phyloP scores from a whole-genome alignment of 2,329 filamentous ascomycete species.

The Hymenotorrendiella dingleyae region DNA sequence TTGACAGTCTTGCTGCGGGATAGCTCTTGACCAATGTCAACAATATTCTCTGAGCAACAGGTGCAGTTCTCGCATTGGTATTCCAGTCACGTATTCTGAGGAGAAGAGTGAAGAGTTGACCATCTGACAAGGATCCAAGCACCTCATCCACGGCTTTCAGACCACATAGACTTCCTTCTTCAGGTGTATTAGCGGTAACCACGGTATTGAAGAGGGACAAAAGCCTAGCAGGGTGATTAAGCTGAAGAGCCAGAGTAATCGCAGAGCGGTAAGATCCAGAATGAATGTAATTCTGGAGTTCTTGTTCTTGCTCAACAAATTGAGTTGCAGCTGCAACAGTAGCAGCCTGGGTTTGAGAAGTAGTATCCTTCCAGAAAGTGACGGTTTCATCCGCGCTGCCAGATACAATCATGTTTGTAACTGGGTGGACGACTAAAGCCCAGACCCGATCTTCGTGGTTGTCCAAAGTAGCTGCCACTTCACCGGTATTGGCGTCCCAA shows the following conservation, averaged over 20 bases:
- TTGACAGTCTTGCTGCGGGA: constrained; percentile 70
- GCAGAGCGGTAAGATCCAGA: constrained; percentile 86
- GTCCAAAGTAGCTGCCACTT: constrained; percentile 83
- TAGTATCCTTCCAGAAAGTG: constrained; percentile 94
- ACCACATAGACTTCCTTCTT: constrained; percentile 59
- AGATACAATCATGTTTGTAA: constrained; percentile 71
- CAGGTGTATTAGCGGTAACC: constrained; percentile 51
- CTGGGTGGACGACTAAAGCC: constrained; percentile 71
- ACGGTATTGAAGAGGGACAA: constrained; percentile 80
- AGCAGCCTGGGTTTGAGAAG: constrained; percentile 68
- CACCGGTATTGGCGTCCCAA: constrained; percentile 83
- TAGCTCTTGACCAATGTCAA: constrained; percentile 76
- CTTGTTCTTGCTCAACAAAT: constrained; percentile 89
- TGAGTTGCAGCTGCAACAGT: constrained; percentile 68
- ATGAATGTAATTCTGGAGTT: constrained; percentile 87
- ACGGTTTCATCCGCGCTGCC: constrained; percentile 89
- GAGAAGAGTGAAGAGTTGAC: constrained; percentile 80
- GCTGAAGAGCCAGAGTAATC: constrained; percentile 82
- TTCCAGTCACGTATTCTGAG: constrained; percentile 92
- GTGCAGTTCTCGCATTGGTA: constrained; percentile 82
- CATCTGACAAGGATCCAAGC: constrained; percentile 67
- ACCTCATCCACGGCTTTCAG: constrained; percentile 74
- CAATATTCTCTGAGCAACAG: constrained; percentile 79
- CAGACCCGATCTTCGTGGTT: constrained; percentile 96
- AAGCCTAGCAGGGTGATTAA: constrained; percentile 88